Percentiles rank a stretch among this genome's conserved stretches.
Evolutionary conservation across 352 stramenopile species (phyloP).

Genomic region (Globisporangium ultimum): DNA sequence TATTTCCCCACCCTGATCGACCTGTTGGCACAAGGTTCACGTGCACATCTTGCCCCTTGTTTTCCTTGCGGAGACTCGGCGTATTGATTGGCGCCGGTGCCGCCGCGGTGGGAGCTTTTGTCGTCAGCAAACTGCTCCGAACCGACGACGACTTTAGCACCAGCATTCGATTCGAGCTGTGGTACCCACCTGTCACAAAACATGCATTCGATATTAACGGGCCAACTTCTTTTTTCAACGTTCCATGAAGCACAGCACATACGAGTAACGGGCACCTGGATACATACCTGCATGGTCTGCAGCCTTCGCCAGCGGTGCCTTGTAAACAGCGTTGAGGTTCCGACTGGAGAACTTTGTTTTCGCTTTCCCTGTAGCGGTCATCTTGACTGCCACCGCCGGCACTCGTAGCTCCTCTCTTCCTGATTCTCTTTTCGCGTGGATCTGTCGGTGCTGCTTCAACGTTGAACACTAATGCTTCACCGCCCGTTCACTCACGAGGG

Average conservation of each 20-base stretch:
- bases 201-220: neutral
- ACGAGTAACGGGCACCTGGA: neutral
- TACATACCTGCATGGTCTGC: slow-evolving; percentile 23
- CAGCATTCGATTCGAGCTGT: slow-evolving; percentile 39
- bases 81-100: slow-evolving; percentile 76
- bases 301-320: slow-evolving; percentile 41
- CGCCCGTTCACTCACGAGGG: too few relatives aligned
- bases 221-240: too few relatives aligned
- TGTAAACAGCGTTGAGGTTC: slow-evolving; percentile 72
- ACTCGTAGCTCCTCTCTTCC: neutral
- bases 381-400: slow-evolving; percentile 10
- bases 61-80: slow-evolving; percentile 65
- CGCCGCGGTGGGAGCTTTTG: slow-evolving; percentile 17
- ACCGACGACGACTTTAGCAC: slow-evolving; percentile 31
- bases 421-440: neutral
- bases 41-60: slow-evolving; percentile 35
- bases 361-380: slow-evolving; percentile 44
- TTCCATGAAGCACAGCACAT: neutral
- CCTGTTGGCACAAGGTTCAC: slow-evolving; percentile 34
- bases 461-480: too few relatives aligned
- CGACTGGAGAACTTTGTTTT: slow-evolving; percentile 73
- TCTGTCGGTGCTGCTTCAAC: neutral
- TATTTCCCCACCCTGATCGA: slow-evolving; percentile 37
- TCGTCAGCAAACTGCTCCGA: slow-evolving; percentile 4
- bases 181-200: slow-evolving; percentile 9